Conservation (phyloP, 257 asterid genomes). For the Solanum sejunctum region DNA sequence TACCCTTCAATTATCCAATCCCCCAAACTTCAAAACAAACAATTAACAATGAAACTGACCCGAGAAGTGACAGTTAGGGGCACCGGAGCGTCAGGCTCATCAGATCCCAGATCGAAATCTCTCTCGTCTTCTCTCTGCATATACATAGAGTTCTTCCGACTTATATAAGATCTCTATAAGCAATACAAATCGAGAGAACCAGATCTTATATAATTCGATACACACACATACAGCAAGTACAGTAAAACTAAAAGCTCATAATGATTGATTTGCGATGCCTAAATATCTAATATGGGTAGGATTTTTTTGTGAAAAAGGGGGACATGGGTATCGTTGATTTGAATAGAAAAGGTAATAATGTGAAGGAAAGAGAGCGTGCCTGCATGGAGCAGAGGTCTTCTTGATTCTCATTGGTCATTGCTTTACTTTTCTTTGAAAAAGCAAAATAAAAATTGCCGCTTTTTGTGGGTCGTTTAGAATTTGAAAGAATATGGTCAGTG, state of each 20-base stretch:
- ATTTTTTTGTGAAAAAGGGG: not conserved
- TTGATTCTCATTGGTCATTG: slow-evolving; percentile 35
- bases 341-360: slow-evolving; percentile 6
- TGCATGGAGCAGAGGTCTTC: slow-evolving; percentile 25
- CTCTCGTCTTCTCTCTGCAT: slow-evolving; percentile 88
- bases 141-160: not conserved
- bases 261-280: not conserved
- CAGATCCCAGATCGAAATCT: slow-evolving; percentile 58
- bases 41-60: slow-evolving; percentile 18
- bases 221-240: not conserved
- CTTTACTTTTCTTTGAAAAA: not conserved
- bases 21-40: not conserved
- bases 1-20: not conserved
- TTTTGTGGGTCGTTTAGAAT: not conserved
- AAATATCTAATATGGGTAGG: not conserved
- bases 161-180: not conserved
- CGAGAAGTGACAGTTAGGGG: slow-evolving; percentile 95
- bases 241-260: not conserved
- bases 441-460: not conserved
- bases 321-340: slow-evolving; percentile 7
- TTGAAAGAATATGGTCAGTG: not conserved
- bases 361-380: slow-evolving; percentile 18
- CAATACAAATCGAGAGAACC: not conserved
- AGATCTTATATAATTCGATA: slow-evolving; percentile 17
- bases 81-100: slow-evolving; percentile 66